phyloP scores from a whole-genome alignment of 352 stramenopile species.

The Phytopythium mirpurense region DNA sequence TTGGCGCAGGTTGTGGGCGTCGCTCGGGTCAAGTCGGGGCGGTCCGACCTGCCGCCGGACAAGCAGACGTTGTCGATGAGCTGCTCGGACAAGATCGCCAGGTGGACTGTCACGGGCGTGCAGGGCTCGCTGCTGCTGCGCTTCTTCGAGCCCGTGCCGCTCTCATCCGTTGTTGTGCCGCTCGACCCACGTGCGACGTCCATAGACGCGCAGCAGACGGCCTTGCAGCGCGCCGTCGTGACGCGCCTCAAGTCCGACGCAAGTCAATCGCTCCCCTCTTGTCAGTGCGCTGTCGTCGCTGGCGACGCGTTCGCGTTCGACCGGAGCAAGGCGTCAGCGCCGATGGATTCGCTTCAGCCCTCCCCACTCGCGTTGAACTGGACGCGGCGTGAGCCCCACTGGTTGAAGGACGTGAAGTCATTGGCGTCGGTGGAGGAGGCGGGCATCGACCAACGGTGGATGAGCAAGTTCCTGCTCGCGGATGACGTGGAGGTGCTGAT shows the following conservation, averaged over 20 bases:
- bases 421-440: not conserved
- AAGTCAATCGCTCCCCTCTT: not conserved
- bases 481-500: conserved; percentile 51
- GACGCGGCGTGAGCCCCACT: conserved; percentile 36
- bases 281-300: conserved; percentile 5
- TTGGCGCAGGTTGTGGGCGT: conserved; percentile 60
- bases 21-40: conserved; percentile 88
- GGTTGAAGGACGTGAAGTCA: conserved; percentile 9
- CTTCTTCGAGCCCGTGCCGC: conserved; percentile 54
- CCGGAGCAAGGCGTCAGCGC: not conserved
- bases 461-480: conserved; percentile 28
- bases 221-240: conserved; percentile 42
- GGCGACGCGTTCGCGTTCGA: conserved; percentile 7
- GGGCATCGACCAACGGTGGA: not conserved
- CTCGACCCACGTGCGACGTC: conserved; percentile 33
- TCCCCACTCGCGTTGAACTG: conserved; percentile 48
- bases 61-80: conserved; percentile 91
- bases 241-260: conserved; percentile 12
- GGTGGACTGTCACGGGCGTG: conserved; percentile 80
- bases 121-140: conserved; percentile 71
- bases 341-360: not conserved
- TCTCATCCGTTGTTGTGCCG: conserved; percentile 45
- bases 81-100: conserved; percentile 91
- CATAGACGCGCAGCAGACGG: conserved; percentile 26
- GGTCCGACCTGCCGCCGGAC: conserved; percentile 84